Conservation (phyloP, 192 early-diverging fungal species). For the Martensiomyces pterosporus region DNA sequence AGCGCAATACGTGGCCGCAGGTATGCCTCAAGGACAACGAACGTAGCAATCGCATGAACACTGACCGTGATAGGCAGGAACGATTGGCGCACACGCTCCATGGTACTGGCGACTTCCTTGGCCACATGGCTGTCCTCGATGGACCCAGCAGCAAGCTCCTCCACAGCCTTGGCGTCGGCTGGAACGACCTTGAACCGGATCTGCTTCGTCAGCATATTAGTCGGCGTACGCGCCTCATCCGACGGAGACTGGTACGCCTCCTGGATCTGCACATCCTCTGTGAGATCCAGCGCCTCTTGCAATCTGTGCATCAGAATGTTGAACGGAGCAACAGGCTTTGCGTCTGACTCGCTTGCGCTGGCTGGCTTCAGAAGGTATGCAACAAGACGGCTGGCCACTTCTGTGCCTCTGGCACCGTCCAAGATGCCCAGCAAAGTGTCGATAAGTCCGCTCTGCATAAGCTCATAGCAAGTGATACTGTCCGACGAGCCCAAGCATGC, state of each 20-base stretch:
- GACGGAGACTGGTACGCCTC: constrained; percentile 51
- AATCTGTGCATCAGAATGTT: constrained; percentile 58
- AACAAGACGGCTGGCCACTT: not conserved
- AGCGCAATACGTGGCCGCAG: constrained; percentile 59
- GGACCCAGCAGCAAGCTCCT: constrained; percentile 47
- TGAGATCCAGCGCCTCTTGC: constrained; percentile 66
- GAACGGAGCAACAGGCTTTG: constrained; percentile 31
- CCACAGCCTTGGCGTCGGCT: constrained; percentile 22
- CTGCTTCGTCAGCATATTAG: constrained; percentile 72
- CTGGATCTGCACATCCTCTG: constrained; percentile 59
- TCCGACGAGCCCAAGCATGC: constrained; percentile 6
- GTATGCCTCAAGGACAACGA: constrained; percentile 77
- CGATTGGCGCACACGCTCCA: constrained; percentile 16
- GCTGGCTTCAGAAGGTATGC: not conserved
- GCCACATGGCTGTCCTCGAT: constrained; percentile 29
- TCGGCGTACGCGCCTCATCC: constrained; percentile 44
- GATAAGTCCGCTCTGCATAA: constrained; percentile 72
- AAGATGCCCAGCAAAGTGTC: constrained; percentile 56
- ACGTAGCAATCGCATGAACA: constrained; percentile 83
- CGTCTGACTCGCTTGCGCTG: too few species aligned
- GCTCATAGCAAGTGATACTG: constrained; percentile 75
- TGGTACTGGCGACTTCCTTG: constrained; percentile 1
- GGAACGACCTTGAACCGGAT: constrained; percentile 62
- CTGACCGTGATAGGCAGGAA: constrained; percentile 59
- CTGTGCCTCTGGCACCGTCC: too few species aligned